Evolutionary conservation across 2,329 filamentous ascomycete species (phyloP), one percentile per base, ranked within the genome.

Genomic region (Cyphellophora europaea): DNA sequence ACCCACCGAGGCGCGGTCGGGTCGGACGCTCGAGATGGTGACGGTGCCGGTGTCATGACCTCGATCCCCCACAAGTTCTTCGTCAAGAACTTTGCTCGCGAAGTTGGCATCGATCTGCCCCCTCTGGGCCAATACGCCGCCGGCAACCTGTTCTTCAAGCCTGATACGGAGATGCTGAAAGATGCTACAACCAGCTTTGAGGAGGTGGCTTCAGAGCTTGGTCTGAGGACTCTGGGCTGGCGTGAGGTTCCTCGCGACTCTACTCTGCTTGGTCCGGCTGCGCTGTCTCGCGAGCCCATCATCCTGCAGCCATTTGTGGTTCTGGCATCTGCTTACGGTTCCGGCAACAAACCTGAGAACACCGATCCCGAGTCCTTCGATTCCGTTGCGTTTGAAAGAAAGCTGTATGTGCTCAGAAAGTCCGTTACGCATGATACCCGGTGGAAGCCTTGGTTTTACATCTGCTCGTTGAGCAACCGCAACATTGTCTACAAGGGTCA

Each of bases 401-500:
- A 95, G 67, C 73, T 98, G 36, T 98, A 89, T 61, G 74, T 96
- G 44, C 75, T 98, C 50, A 82, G 89, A 57, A 98, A 98, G 73
- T 83, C 87, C 53, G 82, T 88, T 35, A 94, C 88, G 31, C 87
- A 95, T 67, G 82, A 86, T 53, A 91, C 95, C 57, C 88, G 89
- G 41, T 74, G 95, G 37, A 86, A 93, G 63, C 95, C 95, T 63
- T 96, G 89, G 89, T 96, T 96, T 71, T 96, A 96, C 61, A 72
- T 96, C 40, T 96, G 89, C 72, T 94, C 87, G 32, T 67, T 96
- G 49, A 91, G 80, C 61, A 95, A 94, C 77, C 88, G 88, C 66
- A 96, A 96, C 68, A 96, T 96, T 64, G 85, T 96, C 41, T 96
- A 96, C 74, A 96, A 96, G 73, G 89, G 89, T 45, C 91, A 96